Evolutionary conservation across 768 basidiomycete species (phyloP).

Genomic region (Filobasidium wieringae): DNA sequence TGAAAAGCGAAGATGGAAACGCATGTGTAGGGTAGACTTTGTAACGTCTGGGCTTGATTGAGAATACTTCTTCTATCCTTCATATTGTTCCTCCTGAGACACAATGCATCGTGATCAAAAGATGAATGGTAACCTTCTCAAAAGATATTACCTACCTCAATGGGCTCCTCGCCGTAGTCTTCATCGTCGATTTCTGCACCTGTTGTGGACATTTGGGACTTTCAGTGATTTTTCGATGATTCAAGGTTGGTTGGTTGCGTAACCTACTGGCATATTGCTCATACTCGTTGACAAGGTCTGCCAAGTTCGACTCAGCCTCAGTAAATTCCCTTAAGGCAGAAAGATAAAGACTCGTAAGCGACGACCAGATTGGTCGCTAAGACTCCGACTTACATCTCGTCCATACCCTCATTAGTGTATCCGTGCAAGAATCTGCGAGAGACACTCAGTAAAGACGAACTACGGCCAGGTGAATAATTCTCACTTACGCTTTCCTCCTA

Average conservation of each 20-base stretch:
- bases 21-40: too few relatives aligned
- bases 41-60: too few relatives aligned
- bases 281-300: constrained; percentile 30
- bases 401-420: constrained; percentile 33
- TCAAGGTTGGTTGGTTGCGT: background rate
- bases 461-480: background rate
- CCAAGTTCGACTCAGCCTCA: constrained; percentile 31
- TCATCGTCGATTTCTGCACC: background rate
- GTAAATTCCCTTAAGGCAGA: constrained; percentile 20
- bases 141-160: background rate
- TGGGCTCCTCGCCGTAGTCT: background rate
- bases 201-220: background rate
- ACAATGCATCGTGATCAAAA: too few relatives aligned
- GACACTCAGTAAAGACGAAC: background rate
- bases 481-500: constrained; percentile 24
- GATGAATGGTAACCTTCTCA: too few relatives aligned
- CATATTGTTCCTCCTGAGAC: too few relatives aligned
- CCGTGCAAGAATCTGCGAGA: constrained; percentile 13
- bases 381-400: constrained; percentile 17
- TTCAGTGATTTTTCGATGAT: background rate
- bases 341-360: background rate
- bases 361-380: background rate
- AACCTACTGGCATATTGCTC: constrained; percentile 22
- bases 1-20: too few relatives aligned
- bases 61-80: too few relatives aligned